These are phyloP conservation scores for Coemansia sp. DNA, from an alignment of 192 early-diverging fungal genomes.

Conservation along the genomic window DNA sequence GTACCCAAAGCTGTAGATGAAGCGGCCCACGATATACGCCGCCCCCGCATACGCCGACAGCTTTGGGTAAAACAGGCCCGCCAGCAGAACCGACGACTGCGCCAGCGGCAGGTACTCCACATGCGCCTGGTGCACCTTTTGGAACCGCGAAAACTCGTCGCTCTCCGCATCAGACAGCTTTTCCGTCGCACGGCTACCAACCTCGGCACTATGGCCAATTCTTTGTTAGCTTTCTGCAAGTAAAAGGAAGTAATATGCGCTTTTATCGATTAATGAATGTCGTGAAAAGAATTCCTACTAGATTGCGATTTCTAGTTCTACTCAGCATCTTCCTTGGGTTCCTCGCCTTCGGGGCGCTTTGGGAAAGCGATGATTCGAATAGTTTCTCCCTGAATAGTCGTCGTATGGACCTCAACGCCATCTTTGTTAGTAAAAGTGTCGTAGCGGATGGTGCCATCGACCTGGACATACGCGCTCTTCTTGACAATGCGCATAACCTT, in stretches of 20 bases:
- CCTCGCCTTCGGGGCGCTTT: slow-evolving; percentile 25
- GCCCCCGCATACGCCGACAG: slow-evolving; percentile 40
- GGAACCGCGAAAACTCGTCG: slow-evolving; percentile 45
- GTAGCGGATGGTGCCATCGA: slow-evolving; percentile 64
- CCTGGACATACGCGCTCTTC: slow-evolving; percentile 63
- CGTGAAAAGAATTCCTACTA: no score
- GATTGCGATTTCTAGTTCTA: neutral
- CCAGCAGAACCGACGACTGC: slow-evolving; percentile 44
- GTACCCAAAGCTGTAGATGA: slow-evolving; percentile 48
- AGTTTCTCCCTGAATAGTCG: slow-evolving; percentile 26
- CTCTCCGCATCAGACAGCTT: slow-evolving; percentile 51
- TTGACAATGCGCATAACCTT: slow-evolving; percentile 36
- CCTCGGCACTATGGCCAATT: slow-evolving; percentile 25
- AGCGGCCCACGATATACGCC: slow-evolving; percentile 49
- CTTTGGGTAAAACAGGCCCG: slow-evolving; percentile 51
- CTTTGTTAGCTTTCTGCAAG: no score
- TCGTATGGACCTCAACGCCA: slow-evolving; percentile 52
- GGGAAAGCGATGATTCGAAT: slow-evolving; percentile 31
- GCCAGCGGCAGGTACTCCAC: slow-evolving; percentile 44
- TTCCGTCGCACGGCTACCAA: slow-evolving; percentile 36
- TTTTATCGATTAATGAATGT: no score
- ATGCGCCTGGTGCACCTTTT: slow-evolving; percentile 49
- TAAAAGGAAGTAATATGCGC: no score
- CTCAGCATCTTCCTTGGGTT: slow-evolving; percentile 5
- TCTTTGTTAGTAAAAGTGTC: slow-evolving; percentile 63